Conservation (phyloP, 2,329 filamentous ascomycete species). For the Aspergillus udagawae region DNA sequence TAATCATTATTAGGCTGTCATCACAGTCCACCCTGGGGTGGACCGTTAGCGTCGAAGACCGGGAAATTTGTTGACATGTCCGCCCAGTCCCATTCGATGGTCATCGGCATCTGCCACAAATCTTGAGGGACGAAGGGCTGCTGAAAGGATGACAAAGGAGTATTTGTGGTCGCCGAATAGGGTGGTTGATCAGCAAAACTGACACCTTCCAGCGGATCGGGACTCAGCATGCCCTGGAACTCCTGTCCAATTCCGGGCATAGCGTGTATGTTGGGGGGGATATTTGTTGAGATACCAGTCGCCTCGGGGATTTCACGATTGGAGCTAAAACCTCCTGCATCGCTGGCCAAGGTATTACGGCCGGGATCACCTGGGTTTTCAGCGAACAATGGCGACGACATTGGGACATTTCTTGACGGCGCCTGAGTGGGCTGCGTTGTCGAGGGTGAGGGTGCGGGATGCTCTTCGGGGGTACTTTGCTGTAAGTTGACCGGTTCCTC, state of each 20-base stretch:
- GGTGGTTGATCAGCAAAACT: slow-evolving; percentile 29
- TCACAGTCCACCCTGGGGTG: slow-evolving; percentile 23
- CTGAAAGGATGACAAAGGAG: slow-evolving; percentile 56
- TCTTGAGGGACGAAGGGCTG: slow-evolving; percentile 90
- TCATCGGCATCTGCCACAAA: slow-evolving; percentile 93
- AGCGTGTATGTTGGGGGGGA: slow-evolving; percentile 23
- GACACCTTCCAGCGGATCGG: slow-evolving; percentile 30
- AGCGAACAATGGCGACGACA: slow-evolving; percentile 24
- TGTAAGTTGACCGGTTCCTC: slow-evolving; percentile 29
- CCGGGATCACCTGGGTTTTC: slow-evolving; percentile 14
- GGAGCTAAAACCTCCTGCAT: slow-evolving; percentile 20
- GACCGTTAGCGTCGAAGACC: slow-evolving; percentile 27
- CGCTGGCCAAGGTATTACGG: slow-evolving; percentile 11
- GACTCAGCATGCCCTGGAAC: slow-evolving; percentile 36
- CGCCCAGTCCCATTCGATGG: slow-evolving; percentile 83
- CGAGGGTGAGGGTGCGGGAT: slow-evolving; percentile 17
- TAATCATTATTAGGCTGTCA: slow-evolving; percentile 12
- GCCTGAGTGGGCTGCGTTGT: slow-evolving; percentile 19
- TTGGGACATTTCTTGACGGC: slow-evolving; percentile 17
- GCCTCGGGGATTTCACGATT: slow-evolving; percentile 21
- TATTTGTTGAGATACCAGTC: slow-evolving; percentile 18
- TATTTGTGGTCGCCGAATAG: slow-evolving; percentile 26
- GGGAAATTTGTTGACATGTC: slow-evolving; percentile 41
- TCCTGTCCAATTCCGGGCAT: slow-evolving; percentile 31
- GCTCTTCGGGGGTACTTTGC: slow-evolving; percentile 18